Evolutionary conservation across 805 yeast genomes (phyloP).

Genomic region (Candida vartiovaarae): DNA sequence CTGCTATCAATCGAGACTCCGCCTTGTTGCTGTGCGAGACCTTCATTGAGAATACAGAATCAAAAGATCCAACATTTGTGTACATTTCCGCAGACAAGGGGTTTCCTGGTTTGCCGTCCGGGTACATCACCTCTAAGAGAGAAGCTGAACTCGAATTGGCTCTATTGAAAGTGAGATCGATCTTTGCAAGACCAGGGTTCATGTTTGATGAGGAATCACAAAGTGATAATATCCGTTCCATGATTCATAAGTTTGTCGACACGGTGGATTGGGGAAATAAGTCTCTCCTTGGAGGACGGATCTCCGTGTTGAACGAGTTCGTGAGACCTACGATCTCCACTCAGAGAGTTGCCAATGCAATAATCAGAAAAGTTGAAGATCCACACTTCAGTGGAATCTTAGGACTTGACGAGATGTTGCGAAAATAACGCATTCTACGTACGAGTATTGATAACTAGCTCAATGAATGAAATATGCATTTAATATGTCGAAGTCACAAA

Average conservation of each 20-base stretch:
- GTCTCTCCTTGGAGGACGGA: constrained; percentile 31
- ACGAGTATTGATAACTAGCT: neutral
- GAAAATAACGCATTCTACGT: neutral
- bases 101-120: constrained; percentile 59
- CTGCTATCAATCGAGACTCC: constrained; percentile 60
- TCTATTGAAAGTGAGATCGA: constrained; percentile 46
- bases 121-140: constrained; percentile 70
- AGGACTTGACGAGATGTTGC: constrained; percentile 41
- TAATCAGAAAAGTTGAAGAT: constrained; percentile 49
- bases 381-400: constrained; percentile 49
- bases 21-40: constrained; percentile 59
- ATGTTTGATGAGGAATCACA: constrained; percentile 54
- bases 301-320: constrained; percentile 35
- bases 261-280: constrained; percentile 38
- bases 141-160: constrained; percentile 59
- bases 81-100: constrained; percentile 78
- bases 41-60: constrained; percentile 27
- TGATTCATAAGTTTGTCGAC: constrained; percentile 37
- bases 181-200: constrained; percentile 74
- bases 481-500: neutral
- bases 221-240: constrained; percentile 30
- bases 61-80: constrained; percentile 42
- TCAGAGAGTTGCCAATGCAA: constrained; percentile 56
- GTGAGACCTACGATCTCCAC: constrained; percentile 62
- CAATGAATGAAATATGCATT: neutral